Base-by-base conservation (phyloP, 768 basidiomycete species). In the Hypsizygus marmoreus region DNA sequence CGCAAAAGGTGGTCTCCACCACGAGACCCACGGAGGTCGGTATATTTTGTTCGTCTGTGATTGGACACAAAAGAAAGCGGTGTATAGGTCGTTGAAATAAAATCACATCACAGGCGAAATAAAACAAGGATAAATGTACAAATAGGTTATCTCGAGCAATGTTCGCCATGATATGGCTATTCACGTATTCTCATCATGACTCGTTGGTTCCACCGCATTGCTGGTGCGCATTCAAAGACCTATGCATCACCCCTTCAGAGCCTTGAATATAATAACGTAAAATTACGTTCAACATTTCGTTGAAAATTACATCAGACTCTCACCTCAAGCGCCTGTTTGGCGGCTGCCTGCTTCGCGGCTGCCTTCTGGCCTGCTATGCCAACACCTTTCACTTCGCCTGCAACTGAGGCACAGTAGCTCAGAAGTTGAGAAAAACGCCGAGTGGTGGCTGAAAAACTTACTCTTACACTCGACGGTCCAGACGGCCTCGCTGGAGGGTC, bases 391-490 rank as follows among this genome's bases (percentile, higher is more conserved):
- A 70, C 63, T 45, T 70, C 62, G 6, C 75, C 79, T 23, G 63
- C 53, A 30, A 84, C 83, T 84, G 16, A 48, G 9, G 40, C 37
- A 30, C 4, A n/a, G n/a, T n/a, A n/a, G n/a, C n/a, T n/a, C n/a
- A n/a, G n/a, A 13, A 9, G 24, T 40, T 47, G 54, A 43, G 41
- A 49, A 44, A 42, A 29, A 38, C 32, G 19, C 11, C 8, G 22
- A 26, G 12, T 34, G 38, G 40, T 17, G 17, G 19, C 22, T 9
- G 12, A 31, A 17, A 17, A n/a, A 34, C 78, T 54, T 53, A 84
- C 84, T 68, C 65, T 79, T 83, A 62, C 81, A 85, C 16, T 71
- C 60, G n/a, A 70, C 61, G 8, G 70, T 79, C 84, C 84, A 87
- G 16, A 57, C 44, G 23, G 67, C 53, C 9, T 66, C 62, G 53